A percentile compares a stretch with the other conserved stretches of the same genome.
These are phyloP conservation scores for Elaeagnus macrophylla DNA, from an alignment of 306 rosid species.

Conservation along the genomic window DNA sequence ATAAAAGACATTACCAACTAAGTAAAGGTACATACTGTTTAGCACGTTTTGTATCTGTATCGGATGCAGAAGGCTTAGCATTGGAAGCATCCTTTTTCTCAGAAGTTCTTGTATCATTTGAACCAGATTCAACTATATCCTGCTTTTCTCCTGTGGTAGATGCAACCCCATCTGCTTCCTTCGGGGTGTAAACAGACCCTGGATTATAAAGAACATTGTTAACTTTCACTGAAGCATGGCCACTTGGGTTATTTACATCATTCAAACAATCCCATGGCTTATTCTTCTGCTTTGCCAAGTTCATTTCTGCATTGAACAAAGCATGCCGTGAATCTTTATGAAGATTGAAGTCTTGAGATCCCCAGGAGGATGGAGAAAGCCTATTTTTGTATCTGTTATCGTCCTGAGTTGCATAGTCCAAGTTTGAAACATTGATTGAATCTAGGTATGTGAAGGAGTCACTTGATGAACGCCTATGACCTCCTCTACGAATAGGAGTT, in stretches of 20 bases:
- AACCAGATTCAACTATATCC: constrained; percentile 46
- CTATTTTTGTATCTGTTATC: constrained; percentile 50
- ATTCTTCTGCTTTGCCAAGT: constrained; percentile 55
- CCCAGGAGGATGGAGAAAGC: constrained; percentile 53
- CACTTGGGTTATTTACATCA: constrained; percentile 31
- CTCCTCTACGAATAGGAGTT: constrained; percentile 81
- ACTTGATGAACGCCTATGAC: constrained; percentile 97
- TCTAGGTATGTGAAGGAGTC: constrained; percentile 93
- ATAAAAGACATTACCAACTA: background rate
- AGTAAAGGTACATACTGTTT: constrained; percentile 32
- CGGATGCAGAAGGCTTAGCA: constrained; percentile 57
- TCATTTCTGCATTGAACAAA: constrained; percentile 47
- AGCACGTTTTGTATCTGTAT: constrained; percentile 88
- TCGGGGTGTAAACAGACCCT: constrained; percentile 47
- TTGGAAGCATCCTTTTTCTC: constrained; percentile 62
- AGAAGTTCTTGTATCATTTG: constrained; percentile 49
- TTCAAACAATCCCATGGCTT: constrained; percentile 70
- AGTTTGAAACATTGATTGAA: constrained; percentile 35
- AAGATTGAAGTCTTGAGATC: constrained; percentile 70
- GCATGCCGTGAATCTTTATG: constrained; percentile 64
- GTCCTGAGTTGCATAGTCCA: constrained; percentile 45
- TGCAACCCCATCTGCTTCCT: constrained; percentile 55
- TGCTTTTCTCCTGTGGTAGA: constrained; percentile 46
- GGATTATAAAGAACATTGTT: constrained; percentile 47
- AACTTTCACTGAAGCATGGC: constrained; percentile 53